Base-by-base conservation (phyloP, 2,329 filamentous ascomycete genomes). In the Cylindrodendrum hubeiense region DNA sequence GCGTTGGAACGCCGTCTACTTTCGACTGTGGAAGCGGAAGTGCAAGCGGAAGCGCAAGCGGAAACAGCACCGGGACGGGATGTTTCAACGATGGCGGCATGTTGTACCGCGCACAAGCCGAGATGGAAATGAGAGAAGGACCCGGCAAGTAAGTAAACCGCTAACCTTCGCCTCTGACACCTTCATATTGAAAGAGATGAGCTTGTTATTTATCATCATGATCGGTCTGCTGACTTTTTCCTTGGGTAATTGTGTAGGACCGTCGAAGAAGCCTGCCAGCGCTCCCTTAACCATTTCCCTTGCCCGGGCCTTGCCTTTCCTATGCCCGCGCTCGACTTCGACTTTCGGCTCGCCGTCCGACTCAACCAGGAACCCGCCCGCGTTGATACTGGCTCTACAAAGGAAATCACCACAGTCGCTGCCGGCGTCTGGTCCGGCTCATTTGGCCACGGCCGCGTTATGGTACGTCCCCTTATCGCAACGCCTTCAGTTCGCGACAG, bases 391-490 rank as follows among this genome's bases (percentile, higher is more conserved):
- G 79, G 82, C 54, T 81, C 79, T 34, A 78, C 81, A 60, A 81
- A 84, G 63, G 85, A 86, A 68, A 85, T 85, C 74, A 84, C 84
- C 28, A 83, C 83, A 13, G 83, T 86, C 54, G 79, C 79, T 8
- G 80, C 80, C 10, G 84, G 84, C 2, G 77, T 75, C 12, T 86
- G 84, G 83, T 82, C 81, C 8, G 84, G 83, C 7, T 81, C 79
- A 1, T 86, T 85, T 77, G 84, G 83, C 52, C 80, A 82, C 54
- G 84, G 84, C 28, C 81, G 79, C 34, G 80, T 85, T 65, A 74
- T 84, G 79, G 71, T 85, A 79, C 69, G 80, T 76, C 59, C n/a
- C 21, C 24, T 44, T 49, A 19, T 34, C 37, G 15, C 37, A 39
- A n/a, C 37, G 8, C 6, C 6, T n/a, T 8, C 5, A 30, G 9